These are phyloP conservation scores for Phascolomyces articulosus DNA, from an alignment of 371 early-diverging fungal species.

Conservation along the genomic window DNA sequence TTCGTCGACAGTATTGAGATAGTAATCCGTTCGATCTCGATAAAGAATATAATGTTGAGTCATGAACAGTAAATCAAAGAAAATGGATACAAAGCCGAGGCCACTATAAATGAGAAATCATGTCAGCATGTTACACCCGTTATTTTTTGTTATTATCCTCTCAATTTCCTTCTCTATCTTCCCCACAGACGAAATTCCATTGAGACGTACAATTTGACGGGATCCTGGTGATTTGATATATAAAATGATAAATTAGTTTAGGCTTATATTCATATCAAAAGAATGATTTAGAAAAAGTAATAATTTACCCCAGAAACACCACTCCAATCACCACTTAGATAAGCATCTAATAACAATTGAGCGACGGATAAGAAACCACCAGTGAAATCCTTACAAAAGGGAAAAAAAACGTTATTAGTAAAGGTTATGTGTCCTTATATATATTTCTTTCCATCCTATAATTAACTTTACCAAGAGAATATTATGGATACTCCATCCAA, in stretches of 20 bases:
- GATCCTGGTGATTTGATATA: constrained; percentile 30
- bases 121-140: background rate
- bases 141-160: background rate
- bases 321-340: constrained; percentile 66
- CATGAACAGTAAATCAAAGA: constrained; percentile 85
- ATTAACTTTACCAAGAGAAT: constrained; percentile 66
- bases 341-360: constrained; percentile 84
- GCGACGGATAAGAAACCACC: constrained; percentile 84
- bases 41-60: constrained; percentile 84
- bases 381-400: constrained; percentile 74
- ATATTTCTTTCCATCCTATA: background rate
- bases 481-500: constrained; percentile 93
- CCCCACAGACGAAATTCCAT: background rate
- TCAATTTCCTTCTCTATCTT: background rate
- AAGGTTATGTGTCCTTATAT: no score
- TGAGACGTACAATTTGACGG: constrained; percentile 54
- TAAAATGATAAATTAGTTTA: background rate
- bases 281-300: background rate
- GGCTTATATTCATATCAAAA: background rate
- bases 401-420: no score
- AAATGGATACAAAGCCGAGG: constrained; percentile 78
- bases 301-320: constrained; percentile 65
- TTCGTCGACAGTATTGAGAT: constrained; percentile 42
- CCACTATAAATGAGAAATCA: constrained; percentile 43
- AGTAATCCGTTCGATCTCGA: constrained; percentile 48